Evolutionary conservation across 371 early-diverging fungal genomes (phyloP).

Genomic region (Nematocida ausubeli): DNA sequence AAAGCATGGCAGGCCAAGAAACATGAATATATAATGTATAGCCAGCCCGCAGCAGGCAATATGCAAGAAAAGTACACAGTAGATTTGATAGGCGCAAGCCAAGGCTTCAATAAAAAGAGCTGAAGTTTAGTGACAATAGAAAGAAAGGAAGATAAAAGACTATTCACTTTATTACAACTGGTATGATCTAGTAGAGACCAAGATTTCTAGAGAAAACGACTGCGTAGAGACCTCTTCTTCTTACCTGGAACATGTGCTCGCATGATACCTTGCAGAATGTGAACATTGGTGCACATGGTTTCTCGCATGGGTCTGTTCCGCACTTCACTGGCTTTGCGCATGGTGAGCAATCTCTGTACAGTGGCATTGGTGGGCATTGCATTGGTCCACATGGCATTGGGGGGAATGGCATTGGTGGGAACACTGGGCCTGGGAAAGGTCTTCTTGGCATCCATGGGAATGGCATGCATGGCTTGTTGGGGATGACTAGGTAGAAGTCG

Average conservation of each 20-base stretch:
- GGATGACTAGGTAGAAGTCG: constrained; percentile 15
- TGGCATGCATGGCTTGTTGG: constrained; percentile 2
- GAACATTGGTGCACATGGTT: constrained; percentile 47
- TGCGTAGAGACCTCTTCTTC: constrained; percentile 54
- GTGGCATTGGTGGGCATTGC: constrained; percentile 15
- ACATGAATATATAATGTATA: too few species aligned
- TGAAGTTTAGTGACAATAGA: background rate
- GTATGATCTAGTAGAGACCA: background rate
- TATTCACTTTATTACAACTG: constrained; percentile 53
- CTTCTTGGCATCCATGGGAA: constrained; percentile 9
- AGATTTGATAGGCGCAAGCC: too few species aligned
- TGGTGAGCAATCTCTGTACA: constrained; percentile 1
- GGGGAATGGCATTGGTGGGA: background rate
- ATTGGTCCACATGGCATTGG: constrained; percentile 7
- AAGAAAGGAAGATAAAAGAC: constrained; percentile 9
- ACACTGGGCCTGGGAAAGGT: background rate
- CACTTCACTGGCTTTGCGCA: constrained; percentile 25
- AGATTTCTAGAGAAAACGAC: constrained; percentile 49
- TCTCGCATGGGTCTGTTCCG: constrained; percentile 23
- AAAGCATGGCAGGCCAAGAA: too few species aligned
- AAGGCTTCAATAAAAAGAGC: too few species aligned
- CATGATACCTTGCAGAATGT: constrained; percentile 45
- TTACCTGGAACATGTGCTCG: constrained; percentile 32
- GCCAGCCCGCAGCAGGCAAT: too few species aligned
- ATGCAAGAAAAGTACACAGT: too few species aligned